Evolutionary conservation across 1,139 yeast species (phyloP).

Genomic region (Zygosaccharomyces sapae): DNA sequence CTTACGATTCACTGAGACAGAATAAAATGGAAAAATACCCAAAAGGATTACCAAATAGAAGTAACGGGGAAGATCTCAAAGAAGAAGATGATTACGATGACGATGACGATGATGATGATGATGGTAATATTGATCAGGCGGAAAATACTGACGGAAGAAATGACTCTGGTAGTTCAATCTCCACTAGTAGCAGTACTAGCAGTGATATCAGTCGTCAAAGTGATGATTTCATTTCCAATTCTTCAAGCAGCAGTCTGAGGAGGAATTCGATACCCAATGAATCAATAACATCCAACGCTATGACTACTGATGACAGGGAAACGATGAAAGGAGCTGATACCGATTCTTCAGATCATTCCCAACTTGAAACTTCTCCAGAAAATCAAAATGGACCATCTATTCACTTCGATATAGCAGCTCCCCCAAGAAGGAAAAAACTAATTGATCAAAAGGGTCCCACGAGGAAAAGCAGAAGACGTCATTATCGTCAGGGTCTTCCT

Average conservation of each 20-base stretch:
- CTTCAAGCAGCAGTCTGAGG: not conserved
- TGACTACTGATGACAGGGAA: constrained; percentile 2
- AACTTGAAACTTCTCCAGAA: not conserved
- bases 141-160: not conserved
- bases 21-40: not conserved
- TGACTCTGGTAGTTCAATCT: not conserved
- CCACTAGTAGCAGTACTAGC: not conserved
- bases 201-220: not conserved
- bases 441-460: not conserved
- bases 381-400: constrained; percentile 20
- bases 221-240: not conserved
- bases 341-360: not conserved
- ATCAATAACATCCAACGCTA: not conserved
- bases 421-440: constrained; percentile 20
- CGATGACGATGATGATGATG: not conserved
- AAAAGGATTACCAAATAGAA: not conserved
- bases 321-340: not conserved
- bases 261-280: not conserved
- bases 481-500: not conserved
- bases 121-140: not conserved
- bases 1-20: not conserved
- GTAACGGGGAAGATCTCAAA: not conserved
- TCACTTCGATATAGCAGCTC: constrained; percentile 28
- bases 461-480: not conserved
- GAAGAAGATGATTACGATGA: too few relatives aligned